A percentile compares a stretch with the other conserved stretches of the same genome.
These are phyloP conservation scores for Apiotrichum mycotoxinovorans DNA, from an alignment of 1,284 basidiomycete genomes.

Conservation along the genomic window DNA sequence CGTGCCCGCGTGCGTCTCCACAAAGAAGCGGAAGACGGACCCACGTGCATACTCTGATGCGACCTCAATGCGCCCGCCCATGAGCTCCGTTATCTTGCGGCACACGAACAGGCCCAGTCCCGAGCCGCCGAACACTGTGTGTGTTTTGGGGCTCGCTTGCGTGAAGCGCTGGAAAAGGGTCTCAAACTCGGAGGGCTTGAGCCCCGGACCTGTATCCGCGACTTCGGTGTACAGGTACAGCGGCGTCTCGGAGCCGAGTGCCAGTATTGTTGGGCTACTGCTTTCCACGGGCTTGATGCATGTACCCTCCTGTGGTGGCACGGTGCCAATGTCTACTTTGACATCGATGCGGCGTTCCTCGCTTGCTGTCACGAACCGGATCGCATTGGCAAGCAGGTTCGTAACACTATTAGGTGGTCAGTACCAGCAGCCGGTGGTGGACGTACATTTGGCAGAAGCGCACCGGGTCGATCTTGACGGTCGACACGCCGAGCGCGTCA, in stretches of 20 bases:
- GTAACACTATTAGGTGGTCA: constrained; percentile 18
- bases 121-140: constrained; percentile 42
- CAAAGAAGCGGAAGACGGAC: constrained; percentile 48
- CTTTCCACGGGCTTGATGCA: constrained; percentile 31
- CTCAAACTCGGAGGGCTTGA: constrained; percentile 32
- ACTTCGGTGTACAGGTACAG: constrained; percentile 35
- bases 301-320: constrained; percentile 26
- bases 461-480: constrained; percentile 41
- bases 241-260: constrained; percentile 18
- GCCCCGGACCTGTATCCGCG: constrained; percentile 41
- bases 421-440: not conserved
- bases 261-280: no score
- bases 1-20: constrained; percentile 13
- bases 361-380: constrained; percentile 39
- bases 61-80: constrained; percentile 29
- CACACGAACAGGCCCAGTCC: constrained; percentile 37
- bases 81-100: constrained; percentile 20
- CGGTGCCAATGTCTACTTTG: constrained; percentile 35
- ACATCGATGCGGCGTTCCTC: constrained; percentile 31
- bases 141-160: constrained; percentile 34
- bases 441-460: constrained; percentile 43
- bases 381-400: constrained; percentile 46
- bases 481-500: constrained; percentile 6
- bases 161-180: constrained; percentile 42
- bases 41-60: constrained; percentile 16